Conservation (phyloP, 768 basidiomycete species). For the Agaricus blazei region DNA sequence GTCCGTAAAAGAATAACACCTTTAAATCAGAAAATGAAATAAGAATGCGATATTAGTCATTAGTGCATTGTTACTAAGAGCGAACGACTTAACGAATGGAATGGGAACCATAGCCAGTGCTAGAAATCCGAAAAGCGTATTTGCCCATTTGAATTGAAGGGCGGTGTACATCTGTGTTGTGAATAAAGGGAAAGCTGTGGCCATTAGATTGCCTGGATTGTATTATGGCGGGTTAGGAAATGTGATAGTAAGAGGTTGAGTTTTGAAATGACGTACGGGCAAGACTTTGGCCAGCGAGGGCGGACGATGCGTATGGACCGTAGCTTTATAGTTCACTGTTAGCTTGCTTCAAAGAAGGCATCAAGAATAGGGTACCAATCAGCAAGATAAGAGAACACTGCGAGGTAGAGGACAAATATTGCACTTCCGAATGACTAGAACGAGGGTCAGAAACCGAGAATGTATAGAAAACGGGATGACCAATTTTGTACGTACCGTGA, state of each 20-base stretch:
- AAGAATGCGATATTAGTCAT: background rate
- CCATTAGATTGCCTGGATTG: conserved; percentile 31
- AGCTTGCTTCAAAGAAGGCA: no score
- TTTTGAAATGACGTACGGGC: conserved; percentile 27
- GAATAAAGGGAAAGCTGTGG: conserved; percentile 57
- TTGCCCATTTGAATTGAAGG: conserved; percentile 58
- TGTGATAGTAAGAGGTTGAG: background rate
- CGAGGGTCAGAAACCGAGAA: no score
- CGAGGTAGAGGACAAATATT: conserved; percentile 49
- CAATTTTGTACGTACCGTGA: conserved; percentile 24
- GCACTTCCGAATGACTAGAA: conserved; percentile 42
- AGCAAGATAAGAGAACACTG: conserved; percentile 56
- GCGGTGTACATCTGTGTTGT: conserved; percentile 51
- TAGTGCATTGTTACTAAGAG: background rate
- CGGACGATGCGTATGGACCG: conserved; percentile 62
- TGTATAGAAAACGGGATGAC: background rate
- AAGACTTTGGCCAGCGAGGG: conserved; percentile 63
- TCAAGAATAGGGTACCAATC: conserved; percentile 40
- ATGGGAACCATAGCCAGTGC: conserved; percentile 52
- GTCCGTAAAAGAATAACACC: conserved; percentile 40
- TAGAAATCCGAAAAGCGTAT: conserved; percentile 50
- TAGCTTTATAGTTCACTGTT: conserved; percentile 26
- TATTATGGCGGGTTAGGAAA: no score
- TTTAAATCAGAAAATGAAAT: conserved; percentile 8
- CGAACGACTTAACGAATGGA: conserved; percentile 22